Base-by-base conservation (phyloP, 305 asterid genomes). In the Withania somnifera region DNA sequence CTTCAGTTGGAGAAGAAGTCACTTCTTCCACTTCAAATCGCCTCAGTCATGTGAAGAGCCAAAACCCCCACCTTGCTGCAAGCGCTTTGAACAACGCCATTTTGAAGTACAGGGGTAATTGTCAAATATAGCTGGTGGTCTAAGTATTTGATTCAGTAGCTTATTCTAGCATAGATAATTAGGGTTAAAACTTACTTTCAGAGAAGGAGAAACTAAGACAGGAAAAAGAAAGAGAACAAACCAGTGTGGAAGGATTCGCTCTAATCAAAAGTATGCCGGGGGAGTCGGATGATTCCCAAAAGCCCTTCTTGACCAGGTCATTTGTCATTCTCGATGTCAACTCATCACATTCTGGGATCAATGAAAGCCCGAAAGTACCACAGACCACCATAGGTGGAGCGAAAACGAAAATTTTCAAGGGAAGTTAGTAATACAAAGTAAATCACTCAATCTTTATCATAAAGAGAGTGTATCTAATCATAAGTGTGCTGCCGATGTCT, bases 281-380 rank as follows among this genome's bases (percentile, higher is more conserved):
- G 24, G 76, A 81, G 77, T 54, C 54, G 28, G 84, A 73, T 84
- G 82, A 84, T 66, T 75, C 84, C 75, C 52, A 76, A 81, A 26
- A 81, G 66, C 73, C 68, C 82, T 81, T 84, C 77, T 75, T 26
- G 68, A 71, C 32, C 68, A 36, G 30, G 77, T 69, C 22, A 3
- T 78, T 67, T 77, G 14, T 47, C 9, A 64, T n/a, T 40, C 67
- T 80, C 9, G 36, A 80, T 79, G 50, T 42, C 54, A 28, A 40
- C 22, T 45, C 51, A 0, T 77, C 81, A 77, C 81, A 19, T 58
- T 45, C n/a, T 42, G 36, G 22, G 6, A 36, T 42, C 24, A 42
- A 69, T 13, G 20, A 69, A 22, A 22, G 22, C 38, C n/a, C 38
- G 4, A 22, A 45, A 22, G 22, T 24, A 42, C 78, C 78, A 71